Evolutionary conservation across 495 filamentous ascomycete genomes (phyloP), one percentile per base, ranked within the genome.

Genomic region (Penicillium samsonianum): DNA sequence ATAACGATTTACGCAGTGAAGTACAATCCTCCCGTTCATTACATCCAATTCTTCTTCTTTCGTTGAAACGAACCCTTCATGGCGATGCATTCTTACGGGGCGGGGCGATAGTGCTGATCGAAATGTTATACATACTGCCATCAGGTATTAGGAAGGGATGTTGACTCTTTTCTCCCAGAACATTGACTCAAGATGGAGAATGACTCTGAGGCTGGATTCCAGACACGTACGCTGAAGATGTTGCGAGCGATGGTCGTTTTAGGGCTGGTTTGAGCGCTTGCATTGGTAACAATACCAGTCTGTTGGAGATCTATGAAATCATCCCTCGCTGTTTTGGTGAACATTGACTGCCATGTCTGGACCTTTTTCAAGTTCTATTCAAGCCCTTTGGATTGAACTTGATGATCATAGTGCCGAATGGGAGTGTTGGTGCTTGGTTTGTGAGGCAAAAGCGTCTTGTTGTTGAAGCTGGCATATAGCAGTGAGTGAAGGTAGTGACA

Each of bases 241-340:
- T 20, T 58, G 5, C 31, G 60, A 22, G 61, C 61, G 9, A 64
- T 54, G 4, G 59, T 64, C 51, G 65, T 30, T 90, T 87, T 74
- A 86, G 87, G 3, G 82, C 80, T 2, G 87, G 88, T 4, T 70
- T 73, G 5, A 67, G 86, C 44, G 82, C 82, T 0, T 91, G 88
- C 64, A 83, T 88, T 26, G 87, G 87, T 5, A 82, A 82, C 81
- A 90, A 92, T 61, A 90, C 92, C 51, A 82, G 80, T 47, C 63
- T 89, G 67, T 50, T 92, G 68, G 89, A 92, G 78, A 86, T 91
- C 33, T 89, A 89, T 57, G 92, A 93, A 75, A 65, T 92, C 53
- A 83, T 91, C 30, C 89, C 89, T 85, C 78, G 44, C 76, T 91
- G 60, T 65, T 91, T 55, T 70, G 65, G 75, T 79, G 53, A 59